These are phyloP conservation scores for Rhodotorula paludigena DNA, from an alignment of 768 basidiomycete species.

Conservation along the genomic window DNA sequence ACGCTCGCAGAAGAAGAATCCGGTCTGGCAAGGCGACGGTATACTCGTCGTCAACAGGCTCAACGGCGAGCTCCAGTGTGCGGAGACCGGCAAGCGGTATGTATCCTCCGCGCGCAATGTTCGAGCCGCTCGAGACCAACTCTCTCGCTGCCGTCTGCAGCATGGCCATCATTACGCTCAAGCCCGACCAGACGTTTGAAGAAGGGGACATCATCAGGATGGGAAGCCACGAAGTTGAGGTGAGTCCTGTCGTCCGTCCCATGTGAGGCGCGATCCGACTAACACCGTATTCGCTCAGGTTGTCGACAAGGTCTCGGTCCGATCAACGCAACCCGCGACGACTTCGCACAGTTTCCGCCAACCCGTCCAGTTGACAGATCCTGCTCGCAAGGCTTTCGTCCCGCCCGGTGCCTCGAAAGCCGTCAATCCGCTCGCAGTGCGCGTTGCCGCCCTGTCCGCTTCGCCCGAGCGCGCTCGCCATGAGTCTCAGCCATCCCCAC, in stretches of 20 bases:
- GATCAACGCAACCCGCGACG: too few species aligned
- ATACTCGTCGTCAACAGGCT: conserved; percentile 33
- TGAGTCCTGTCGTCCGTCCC: too few species aligned
- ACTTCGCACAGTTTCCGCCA: not conserved
- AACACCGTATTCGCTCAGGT: too few species aligned
- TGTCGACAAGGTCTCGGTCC: too few species aligned
- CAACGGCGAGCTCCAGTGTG: conserved; percentile 37
- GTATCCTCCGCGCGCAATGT: too few species aligned
- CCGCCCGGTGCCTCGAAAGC: not conserved
- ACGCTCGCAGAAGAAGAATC: conserved; percentile 67
- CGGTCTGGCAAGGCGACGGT: conserved; percentile 71
- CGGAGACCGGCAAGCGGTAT: conserved; percentile 37
- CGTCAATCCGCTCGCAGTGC: not conserved
- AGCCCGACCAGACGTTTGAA: conserved; percentile 5
- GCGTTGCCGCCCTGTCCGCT: not conserved
- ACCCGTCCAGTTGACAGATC: not conserved
- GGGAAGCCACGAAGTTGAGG: conserved; percentile 42
- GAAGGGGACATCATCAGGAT: conserved; percentile 40
- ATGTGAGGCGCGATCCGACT: too few species aligned
- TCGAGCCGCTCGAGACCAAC: not conserved
- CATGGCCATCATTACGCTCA: not conserved
- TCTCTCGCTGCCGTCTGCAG: not conserved
- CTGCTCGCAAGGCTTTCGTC: not conserved
- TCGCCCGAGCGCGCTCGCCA: not conserved
- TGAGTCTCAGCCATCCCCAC: not conserved